Conservation (phyloP, 306 rosid species). For the Fragaria nilgerrensis region DNA sequence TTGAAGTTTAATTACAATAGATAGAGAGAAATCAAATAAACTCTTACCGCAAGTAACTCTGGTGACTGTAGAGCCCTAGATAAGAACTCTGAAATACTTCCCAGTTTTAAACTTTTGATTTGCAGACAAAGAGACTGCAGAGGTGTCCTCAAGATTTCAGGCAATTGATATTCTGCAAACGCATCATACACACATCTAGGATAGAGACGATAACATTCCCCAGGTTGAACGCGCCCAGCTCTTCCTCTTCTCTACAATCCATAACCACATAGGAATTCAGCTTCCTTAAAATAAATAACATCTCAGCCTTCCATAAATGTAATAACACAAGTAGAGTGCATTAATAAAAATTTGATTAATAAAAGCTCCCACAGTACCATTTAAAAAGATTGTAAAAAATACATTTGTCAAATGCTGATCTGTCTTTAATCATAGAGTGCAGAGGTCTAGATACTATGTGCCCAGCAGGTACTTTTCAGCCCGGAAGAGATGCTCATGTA, state of each 20-base stretch:
- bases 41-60: conserved; percentile 72
- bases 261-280: conserved; percentile 14
- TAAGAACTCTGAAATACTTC: conserved; percentile 87
- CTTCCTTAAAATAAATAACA: background rate
- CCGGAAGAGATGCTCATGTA: too few relatives aligned
- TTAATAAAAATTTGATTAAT: background rate
- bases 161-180: conserved; percentile 84
- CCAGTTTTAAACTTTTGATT: conserved; percentile 89
- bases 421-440: background rate
- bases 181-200: conserved; percentile 85
- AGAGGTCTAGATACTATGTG: background rate
- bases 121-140: conserved; percentile 94
- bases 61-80: conserved; percentile 97
- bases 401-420: background rate
- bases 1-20: conserved; percentile 14
- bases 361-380: background rate
- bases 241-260: conserved; percentile 91
- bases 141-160: conserved; percentile 98
- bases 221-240: conserved; percentile 98
- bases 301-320: background rate
- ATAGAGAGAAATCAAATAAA: conserved; percentile 25
- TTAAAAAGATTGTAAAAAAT: background rate
- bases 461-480: background rate
- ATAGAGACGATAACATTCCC: conserved; percentile 88
- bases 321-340: background rate